phyloP scores from a whole-genome alignment of 805 yeast species.

The Saturnispora mendoncae region DNA sequence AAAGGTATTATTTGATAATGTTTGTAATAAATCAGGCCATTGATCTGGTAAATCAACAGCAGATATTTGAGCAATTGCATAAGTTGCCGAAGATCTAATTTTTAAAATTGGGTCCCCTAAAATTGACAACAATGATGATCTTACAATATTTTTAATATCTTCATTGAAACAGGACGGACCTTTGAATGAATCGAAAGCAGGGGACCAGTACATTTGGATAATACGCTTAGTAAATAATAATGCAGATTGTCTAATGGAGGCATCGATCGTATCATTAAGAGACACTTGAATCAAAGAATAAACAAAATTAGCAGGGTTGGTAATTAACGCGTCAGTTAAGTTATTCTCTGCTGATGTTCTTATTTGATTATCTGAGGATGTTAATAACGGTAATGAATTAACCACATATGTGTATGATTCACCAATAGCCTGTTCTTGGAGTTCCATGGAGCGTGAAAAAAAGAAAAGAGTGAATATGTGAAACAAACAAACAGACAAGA shows the following conservation, averaged over 20 bases:
- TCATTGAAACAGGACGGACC: constrained; percentile 48
- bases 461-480: no score
- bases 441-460: no score
- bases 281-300: constrained; percentile 37
- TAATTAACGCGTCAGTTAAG: constrained; percentile 34
- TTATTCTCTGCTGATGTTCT: constrained; percentile 45
- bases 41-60: constrained; percentile 91
- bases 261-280: constrained; percentile 19
- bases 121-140: constrained; percentile 43
- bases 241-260: constrained; percentile 49
- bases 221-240: constrained; percentile 58
- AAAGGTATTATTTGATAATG: constrained; percentile 29
- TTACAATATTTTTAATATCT: constrained; percentile 41
- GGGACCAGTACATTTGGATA: constrained; percentile 72
- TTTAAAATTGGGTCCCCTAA: constrained; percentile 44
- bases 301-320: constrained; percentile 43
- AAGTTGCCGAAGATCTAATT: constrained; percentile 57
- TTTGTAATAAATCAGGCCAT: constrained; percentile 68
- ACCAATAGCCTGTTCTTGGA: background rate
- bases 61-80: constrained; percentile 75
- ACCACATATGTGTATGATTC: constrained; percentile 6
- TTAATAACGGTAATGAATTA: constrained; percentile 15
- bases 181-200: constrained; percentile 65
- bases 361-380: constrained; percentile 39
- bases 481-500: no score